Evolutionary conservation across 371 early-diverging fungal genomes (phyloP), one percentile per base, ranked within the genome.

Genomic region (Entomophthora muscae): DNA sequence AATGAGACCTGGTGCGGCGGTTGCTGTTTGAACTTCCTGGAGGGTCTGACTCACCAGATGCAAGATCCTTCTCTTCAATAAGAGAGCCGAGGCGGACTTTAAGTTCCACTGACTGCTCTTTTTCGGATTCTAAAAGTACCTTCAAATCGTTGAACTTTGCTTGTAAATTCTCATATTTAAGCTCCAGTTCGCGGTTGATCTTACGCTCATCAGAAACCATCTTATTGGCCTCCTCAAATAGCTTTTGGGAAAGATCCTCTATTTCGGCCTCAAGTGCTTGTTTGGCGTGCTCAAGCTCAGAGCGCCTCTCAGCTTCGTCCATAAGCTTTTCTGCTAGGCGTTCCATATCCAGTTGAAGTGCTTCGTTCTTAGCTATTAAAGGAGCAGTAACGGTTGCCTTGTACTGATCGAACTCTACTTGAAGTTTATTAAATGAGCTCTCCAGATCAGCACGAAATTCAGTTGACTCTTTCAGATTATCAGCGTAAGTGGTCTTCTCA

Each of bases 151-250:
- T 30, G 26, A 28, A 58, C 27, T 28, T n/a, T 3, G 59, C 27
- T 31, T 58, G 28, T 28, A 61, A 22, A 17, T 61, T 30, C 31
- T 30, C 31, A 28, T 28, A 57, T n/a, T 57, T 57, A 17, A 57
- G 28, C 2, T 21, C 21, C 61, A 27, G 31, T 12, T 17, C 32
- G 7, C 42, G 13, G 42, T 51, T 61, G 7, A 42, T 22, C 22
- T 42, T 31, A 32, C 71, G 69, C 66, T 89, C 89, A 23, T 74
- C 72, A 2, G 86, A 83, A 12, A 91, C 91, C 80, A 89, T 78
- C 7, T 67, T 73, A 67, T 89, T 89, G 1, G 90, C 90, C 66
- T 88, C 83, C 66, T 89, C 89, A 68, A 90, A 91, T 32, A 91
- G 70, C 27, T 74, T 74, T 59, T 76, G 68, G 22, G 83, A 83